phyloP scores from a whole-genome alignment of 208 protist genomes.

The Zelonia costaricensis region DNA sequence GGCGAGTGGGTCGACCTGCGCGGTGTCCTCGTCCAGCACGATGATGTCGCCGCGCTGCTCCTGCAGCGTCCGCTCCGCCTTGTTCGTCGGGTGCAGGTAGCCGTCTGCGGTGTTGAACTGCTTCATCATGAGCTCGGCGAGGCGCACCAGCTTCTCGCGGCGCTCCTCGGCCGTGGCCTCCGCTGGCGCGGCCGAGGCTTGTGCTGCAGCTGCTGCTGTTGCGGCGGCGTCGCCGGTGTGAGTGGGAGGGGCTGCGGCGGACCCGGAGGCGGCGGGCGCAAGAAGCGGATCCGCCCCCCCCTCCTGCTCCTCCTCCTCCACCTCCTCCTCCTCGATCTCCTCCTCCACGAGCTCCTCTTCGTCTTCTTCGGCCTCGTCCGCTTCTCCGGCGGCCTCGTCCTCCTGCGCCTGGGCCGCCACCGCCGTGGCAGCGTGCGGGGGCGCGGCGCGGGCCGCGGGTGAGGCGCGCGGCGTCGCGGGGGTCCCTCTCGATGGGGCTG shows the following conservation, averaged over 20 bases:
- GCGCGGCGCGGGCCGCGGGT: too few species aligned
- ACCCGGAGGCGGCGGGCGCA: background rate
- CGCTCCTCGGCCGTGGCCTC: constrained; percentile 2
- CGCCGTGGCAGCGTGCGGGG: too few species aligned
- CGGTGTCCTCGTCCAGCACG: constrained; percentile 64
- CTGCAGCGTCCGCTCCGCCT: constrained; percentile 48
- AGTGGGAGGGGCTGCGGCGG: background rate
- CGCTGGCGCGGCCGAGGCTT: constrained; percentile 6
- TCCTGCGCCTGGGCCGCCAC: background rate
- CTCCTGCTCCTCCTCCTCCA: constrained; percentile 33
- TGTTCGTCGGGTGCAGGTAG: constrained; percentile 58
- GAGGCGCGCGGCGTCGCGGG: background rate
- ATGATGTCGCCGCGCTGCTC: constrained; percentile 67
- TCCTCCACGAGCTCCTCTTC: constrained; percentile 30
- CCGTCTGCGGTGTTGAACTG: constrained; percentile 88
- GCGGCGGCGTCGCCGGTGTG: constrained; percentile 1
- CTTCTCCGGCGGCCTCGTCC: background rate
- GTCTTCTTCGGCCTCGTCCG: constrained; percentile 3
- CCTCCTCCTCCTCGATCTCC: constrained; percentile 37
- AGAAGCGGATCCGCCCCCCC: constrained; percentile 10
- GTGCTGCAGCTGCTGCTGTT: constrained; percentile 4
- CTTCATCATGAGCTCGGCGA: constrained; percentile 77
- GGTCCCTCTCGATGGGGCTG: too few species aligned
- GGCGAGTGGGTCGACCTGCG: constrained; percentile 72
- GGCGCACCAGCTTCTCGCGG: constrained; percentile 41